Evolutionary conservation across 116 monocot species (phyloP).

Genomic region (Zostera marina): DNA sequence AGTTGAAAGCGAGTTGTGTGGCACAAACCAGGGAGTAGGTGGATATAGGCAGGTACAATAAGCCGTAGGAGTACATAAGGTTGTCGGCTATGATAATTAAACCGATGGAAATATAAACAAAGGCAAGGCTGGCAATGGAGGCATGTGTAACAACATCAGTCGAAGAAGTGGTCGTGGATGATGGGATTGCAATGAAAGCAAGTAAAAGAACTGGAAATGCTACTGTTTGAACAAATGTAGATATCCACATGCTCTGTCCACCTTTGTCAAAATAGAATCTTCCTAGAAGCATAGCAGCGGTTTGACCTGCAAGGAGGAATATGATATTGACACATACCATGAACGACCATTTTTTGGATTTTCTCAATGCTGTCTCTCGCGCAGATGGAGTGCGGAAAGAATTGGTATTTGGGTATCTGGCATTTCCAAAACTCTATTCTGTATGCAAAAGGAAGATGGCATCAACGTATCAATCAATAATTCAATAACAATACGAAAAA

Average conservation of each 20-base stretch:
- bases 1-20: conserved; percentile 65
- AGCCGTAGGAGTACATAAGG: conserved; percentile 67
- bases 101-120: conserved; percentile 36
- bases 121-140: conserved; percentile 9
- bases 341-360: conserved; percentile 29
- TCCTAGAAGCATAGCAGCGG: conserved; percentile 31
- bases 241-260: conserved; percentile 64
- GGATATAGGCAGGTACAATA: conserved; percentile 63
- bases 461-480: too few relatives aligned
- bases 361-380: neutral
- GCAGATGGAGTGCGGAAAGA: neutral
- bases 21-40: conserved; percentile 77
- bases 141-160: conserved; percentile 1
- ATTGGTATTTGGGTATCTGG: neutral
- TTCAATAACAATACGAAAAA: too few relatives aligned
- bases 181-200: conserved; percentile 18
- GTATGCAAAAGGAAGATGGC: too few relatives aligned
- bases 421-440: neutral
- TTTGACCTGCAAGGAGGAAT: conserved; percentile 50
- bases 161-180: neutral
- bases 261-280: conserved; percentile 53
- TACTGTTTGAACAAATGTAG: conserved; percentile 46
- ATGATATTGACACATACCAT: conserved; percentile 23
- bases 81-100: conserved; percentile 33
- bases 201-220: conserved; percentile 42